A percentile compares a stretch with the other conserved stretches of the same genome.
These are phyloP conservation scores for Cercospora zeae-maydis DNA, from an alignment of 2,329 filamentous ascomycete species.

Conservation along the genomic window DNA sequence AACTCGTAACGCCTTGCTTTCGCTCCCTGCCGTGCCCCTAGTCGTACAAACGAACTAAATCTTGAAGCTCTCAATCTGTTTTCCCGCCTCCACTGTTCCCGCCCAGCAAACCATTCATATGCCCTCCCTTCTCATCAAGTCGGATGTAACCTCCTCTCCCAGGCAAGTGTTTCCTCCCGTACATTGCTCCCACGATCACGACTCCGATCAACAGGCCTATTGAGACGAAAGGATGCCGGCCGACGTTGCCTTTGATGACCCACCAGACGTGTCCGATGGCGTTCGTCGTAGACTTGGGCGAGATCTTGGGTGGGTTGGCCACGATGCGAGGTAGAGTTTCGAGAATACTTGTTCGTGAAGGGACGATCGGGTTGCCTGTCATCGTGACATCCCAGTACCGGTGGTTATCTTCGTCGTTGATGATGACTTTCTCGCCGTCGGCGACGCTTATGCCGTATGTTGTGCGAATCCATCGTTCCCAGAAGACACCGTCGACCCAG, in stretches of 20 bases:
- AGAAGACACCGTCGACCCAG: conserved; percentile 95
- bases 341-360: conserved; percentile 83
- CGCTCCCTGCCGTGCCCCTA: not conserved
- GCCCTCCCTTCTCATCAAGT: conserved; percentile 53
- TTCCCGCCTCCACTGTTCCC: conserved; percentile 45
- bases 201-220: conserved; percentile 58
- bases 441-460: conserved; percentile 88
- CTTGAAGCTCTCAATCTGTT: conserved; percentile 6
- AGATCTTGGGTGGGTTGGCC: conserved; percentile 65
- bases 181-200: conserved; percentile 25
- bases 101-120: conserved; percentile 64
- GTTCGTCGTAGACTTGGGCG: conserved; percentile 72
- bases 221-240: conserved; percentile 46
- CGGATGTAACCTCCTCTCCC: conserved; percentile 35
- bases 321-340: conserved; percentile 76
- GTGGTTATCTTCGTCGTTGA: conserved; percentile 94
- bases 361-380: conserved; percentile 83
- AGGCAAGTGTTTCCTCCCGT: conserved; percentile 34
- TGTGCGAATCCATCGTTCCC: conserved; percentile 94
- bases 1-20: not conserved
- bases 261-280: conserved; percentile 66
- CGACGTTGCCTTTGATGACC: conserved; percentile 40
- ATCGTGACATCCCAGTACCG: conserved; percentile 92
- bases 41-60: not conserved
- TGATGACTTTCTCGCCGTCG: conserved; percentile 86